A percentile compares a stretch with the other conserved stretches of the same genome.
Conservation (phyloP, 2,329 filamentous ascomycete species). For the Neonectria hederae region DNA sequence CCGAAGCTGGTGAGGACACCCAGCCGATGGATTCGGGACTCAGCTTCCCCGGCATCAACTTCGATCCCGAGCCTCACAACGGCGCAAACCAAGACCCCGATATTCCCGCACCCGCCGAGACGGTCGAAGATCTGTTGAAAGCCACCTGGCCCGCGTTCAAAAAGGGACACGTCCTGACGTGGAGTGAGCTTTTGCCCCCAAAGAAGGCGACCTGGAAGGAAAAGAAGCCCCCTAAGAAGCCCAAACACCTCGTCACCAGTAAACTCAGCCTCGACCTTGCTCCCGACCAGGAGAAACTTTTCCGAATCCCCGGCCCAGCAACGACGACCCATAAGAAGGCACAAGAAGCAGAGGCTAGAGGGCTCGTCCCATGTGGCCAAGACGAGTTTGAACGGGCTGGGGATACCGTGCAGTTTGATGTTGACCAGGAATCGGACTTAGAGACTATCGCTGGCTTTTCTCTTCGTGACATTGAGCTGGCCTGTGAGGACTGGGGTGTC, state of each 20-base stretch:
- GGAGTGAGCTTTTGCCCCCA: slow-evolving; percentile 83
- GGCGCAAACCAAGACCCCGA: slow-evolving; percentile 67
- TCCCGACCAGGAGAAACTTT: slow-evolving; percentile 85
- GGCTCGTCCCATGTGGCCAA: slow-evolving; percentile 57
- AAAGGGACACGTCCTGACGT: slow-evolving; percentile 77
- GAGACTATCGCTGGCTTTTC: slow-evolving; percentile 79
- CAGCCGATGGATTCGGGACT: slow-evolving; percentile 45
- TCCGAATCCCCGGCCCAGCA: slow-evolving; percentile 75
- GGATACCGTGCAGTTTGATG: slow-evolving; percentile 53
- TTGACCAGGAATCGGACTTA: slow-evolving; percentile 63
- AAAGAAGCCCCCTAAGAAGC: slow-evolving; percentile 80
- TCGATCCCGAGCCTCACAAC: slow-evolving; percentile 57
- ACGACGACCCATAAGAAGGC: slow-evolving; percentile 64
- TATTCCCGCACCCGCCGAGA: slow-evolving; percentile 76
- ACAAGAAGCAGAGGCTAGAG: slow-evolving; percentile 61
- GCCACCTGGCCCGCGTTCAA: slow-evolving; percentile 85
- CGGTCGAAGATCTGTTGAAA: slow-evolving; percentile 78
- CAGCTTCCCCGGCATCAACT: slow-evolving; percentile 57
- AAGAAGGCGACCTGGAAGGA: slow-evolving; percentile 81
- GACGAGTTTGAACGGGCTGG: slow-evolving; percentile 50
- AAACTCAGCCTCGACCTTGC: slow-evolving; percentile 90
- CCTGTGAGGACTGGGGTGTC: slow-evolving; percentile 87
- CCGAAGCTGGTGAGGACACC: slow-evolving; percentile 48
- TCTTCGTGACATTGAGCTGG: slow-evolving; percentile 82
- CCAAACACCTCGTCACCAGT: slow-evolving; percentile 83